A percentile compares a stretch with the other conserved stretches of the same genome.
Conservation (phyloP, 768 basidiomycete species). For the Ramaria sp. region DNA sequence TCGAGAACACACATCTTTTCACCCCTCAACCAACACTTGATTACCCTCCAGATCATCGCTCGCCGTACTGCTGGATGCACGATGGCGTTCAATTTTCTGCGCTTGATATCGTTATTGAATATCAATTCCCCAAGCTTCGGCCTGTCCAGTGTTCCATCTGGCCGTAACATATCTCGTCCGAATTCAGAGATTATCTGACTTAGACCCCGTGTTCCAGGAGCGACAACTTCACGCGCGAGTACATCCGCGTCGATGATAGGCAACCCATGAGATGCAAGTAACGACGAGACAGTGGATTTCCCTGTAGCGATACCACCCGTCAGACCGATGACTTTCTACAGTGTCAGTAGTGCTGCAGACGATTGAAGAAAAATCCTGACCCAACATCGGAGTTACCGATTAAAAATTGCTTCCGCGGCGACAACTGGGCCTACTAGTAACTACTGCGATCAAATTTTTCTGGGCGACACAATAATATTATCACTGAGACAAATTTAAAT, state of each 20-base stretch:
- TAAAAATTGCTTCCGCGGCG: neutral
- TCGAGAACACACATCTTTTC: slow-evolving; percentile 76
- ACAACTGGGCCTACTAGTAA: too few species aligned
- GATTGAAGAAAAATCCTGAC: neutral
- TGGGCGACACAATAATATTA: too few species aligned
- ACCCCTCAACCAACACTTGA: slow-evolving; percentile 67
- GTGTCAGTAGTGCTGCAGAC: neutral
- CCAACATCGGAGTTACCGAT: neutral
- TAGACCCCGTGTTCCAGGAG: slow-evolving; percentile 71
- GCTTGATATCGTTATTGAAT: slow-evolving; percentile 65
- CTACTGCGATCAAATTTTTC: too few species aligned
- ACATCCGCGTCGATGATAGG: slow-evolving; percentile 93
- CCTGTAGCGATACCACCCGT: slow-evolving; percentile 96
- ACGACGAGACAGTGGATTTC: slow-evolving; percentile 82
- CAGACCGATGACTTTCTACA: slow-evolving; percentile 68
- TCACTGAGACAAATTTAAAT: too few species aligned
- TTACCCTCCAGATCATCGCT: slow-evolving; percentile 60
- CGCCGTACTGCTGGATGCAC: slow-evolving; percentile 85
- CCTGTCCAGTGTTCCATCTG: slow-evolving; percentile 70
- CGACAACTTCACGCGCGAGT: slow-evolving; percentile 76
- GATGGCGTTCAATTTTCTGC: slow-evolving; percentile 70
- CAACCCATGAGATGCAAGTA: slow-evolving; percentile 54
- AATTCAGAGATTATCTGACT: slow-evolving; percentile 57
- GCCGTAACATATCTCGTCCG: slow-evolving; percentile 53
- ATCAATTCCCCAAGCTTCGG: slow-evolving; percentile 76